Evolutionary conservation across 2,329 filamentous ascomycete genomes (phyloP).

Genomic region (Fonsecaea pugnacius): DNA sequence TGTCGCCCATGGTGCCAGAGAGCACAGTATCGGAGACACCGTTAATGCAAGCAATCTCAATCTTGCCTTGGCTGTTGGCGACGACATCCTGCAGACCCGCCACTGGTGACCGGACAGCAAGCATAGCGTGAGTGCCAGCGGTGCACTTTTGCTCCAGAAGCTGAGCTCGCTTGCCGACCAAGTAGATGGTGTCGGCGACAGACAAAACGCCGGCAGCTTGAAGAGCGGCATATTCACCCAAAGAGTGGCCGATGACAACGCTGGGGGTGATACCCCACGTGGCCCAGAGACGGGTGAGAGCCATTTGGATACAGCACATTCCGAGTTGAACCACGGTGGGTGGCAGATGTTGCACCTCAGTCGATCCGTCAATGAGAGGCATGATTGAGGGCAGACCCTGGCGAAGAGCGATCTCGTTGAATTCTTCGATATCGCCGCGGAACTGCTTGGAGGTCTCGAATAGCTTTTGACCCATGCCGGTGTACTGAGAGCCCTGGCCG

Average conservation of each 20-base stretch:
- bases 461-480: conserved; percentile 45
- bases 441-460: conserved; percentile 43
- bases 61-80: conserved; percentile 38
- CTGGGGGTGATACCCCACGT: conserved; percentile 45
- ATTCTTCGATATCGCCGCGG: conserved; percentile 40
- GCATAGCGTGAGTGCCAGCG: conserved; percentile 51
- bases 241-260: conserved; percentile 49
- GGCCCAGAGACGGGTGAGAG: conserved; percentile 44
- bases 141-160: conserved; percentile 48
- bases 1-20: conserved; percentile 45
- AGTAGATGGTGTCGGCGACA: conserved; percentile 46
- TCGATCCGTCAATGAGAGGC: conserved; percentile 42
- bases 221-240: conserved; percentile 50
- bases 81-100: conserved; percentile 41
- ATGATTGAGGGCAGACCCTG: conserved; percentile 47
- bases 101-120: conserved; percentile 48
- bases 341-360: conserved; percentile 41
- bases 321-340: conserved; percentile 45
- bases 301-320: conserved; percentile 48
- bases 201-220: conserved; percentile 46
- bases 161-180: conserved; percentile 48
- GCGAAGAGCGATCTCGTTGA: conserved; percentile 42
- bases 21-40: conserved; percentile 51
- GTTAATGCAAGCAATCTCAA: conserved; percentile 49
- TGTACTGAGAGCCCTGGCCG: conserved; percentile 47